phyloP scores from a whole-genome alignment of 106 monocot genomes.

The Narthecium ossifragum region DNA sequence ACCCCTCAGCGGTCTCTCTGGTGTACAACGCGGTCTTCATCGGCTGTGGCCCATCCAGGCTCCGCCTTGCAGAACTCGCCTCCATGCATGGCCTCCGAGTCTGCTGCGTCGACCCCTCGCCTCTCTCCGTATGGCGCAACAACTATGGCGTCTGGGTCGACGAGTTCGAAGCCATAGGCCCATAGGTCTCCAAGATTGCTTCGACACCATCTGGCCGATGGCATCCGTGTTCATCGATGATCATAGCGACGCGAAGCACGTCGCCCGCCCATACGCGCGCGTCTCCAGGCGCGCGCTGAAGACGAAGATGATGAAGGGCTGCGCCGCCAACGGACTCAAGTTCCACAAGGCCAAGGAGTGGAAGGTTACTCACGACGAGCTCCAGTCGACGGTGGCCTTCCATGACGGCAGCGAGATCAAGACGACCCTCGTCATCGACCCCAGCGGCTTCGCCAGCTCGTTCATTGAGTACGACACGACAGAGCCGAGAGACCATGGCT shows the following conservation, averaged over 20 bases:
- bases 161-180: slow-evolving; percentile 20
- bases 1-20: slow-evolving; percentile 2
- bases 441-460: slow-evolving; percentile 17
- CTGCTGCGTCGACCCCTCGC: slow-evolving; percentile 31
- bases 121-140: slow-evolving; percentile 20
- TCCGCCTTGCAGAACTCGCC: slow-evolving; percentile 24
- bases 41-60: slow-evolving; percentile 25
- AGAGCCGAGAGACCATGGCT: slow-evolving; percentile 1
- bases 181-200: slow-evolving; percentile 5
- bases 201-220: slow-evolving; percentile 22
- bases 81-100: slow-evolving; percentile 14
- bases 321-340: slow-evolving; percentile 16
- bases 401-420: slow-evolving; percentile 13
- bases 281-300: slow-evolving; percentile 15
- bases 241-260: neutral
- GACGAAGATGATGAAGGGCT: slow-evolving; percentile 14
- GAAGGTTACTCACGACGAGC: slow-evolving; percentile 18
- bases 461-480: slow-evolving; percentile 9
- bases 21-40: slow-evolving; percentile 26
- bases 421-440: slow-evolving; percentile 17
- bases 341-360: slow-evolving; percentile 23
- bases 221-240: slow-evolving; percentile 14
- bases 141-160: slow-evolving; percentile 37
- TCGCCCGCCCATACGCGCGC: slow-evolving; percentile 26
- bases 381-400: slow-evolving; percentile 18